phyloP scores from a whole-genome alignment of 495 filamentous ascomycete genomes.

The Neurospora sp. region DNA sequence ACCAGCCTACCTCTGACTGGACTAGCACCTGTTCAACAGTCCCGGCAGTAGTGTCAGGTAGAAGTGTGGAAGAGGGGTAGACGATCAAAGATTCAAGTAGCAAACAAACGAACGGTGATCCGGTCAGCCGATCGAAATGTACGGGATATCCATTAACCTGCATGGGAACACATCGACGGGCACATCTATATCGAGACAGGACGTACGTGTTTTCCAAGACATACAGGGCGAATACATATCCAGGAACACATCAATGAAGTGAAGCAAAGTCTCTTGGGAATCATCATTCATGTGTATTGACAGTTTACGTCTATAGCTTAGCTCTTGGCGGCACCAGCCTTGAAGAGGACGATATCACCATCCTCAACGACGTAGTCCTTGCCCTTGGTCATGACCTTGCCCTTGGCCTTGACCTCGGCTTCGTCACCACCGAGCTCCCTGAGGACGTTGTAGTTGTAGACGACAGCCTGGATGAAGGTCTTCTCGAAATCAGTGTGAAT shows the following conservation, averaged over 20 bases:
- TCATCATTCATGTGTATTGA: neutral
- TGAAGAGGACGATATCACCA: constrained; percentile 76
- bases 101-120: too few species aligned
- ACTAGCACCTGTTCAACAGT: too few species aligned
- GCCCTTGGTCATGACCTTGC: constrained; percentile 97
- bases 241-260: neutral
- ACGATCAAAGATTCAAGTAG: too few species aligned
- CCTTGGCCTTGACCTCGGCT: constrained; percentile 75
- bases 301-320: constrained; percentile 22
- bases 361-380: constrained; percentile 90
- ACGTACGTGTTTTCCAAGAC: neutral
- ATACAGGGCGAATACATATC: neutral
- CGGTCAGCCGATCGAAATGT: too few species aligned
- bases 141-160: too few species aligned
- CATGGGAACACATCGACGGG: too few species aligned
- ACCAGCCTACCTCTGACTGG: too few species aligned
- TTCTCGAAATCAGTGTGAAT: constrained; percentile 99
- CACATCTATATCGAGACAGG: too few species aligned
- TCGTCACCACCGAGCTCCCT: constrained; percentile 88
- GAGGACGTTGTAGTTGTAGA: constrained; percentile 73
- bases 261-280: neutral
- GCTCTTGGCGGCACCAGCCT: constrained; percentile 87
- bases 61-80: too few species aligned
- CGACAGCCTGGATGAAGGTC: constrained; percentile 95
- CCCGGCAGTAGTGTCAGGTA: too few species aligned